A percentile compares a stretch with the other conserved stretches of the same genome.
Evolutionary conservation across 1,139 yeast species (phyloP).

Genomic region (Ashbya aceris): DNA sequence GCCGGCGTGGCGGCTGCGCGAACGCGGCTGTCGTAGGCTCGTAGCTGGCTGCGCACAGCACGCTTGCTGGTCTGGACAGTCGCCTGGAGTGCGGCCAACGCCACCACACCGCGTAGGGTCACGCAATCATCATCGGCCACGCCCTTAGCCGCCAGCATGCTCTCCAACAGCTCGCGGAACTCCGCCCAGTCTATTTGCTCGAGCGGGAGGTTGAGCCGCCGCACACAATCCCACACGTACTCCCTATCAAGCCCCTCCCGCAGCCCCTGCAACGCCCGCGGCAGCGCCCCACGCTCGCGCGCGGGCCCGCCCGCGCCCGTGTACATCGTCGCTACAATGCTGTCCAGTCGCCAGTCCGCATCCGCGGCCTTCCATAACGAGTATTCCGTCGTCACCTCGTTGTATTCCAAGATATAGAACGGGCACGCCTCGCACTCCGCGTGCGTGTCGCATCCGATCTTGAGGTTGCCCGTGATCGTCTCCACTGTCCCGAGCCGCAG

Average conservation of each 20-base stretch:
- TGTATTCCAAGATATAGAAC: constrained; percentile 21
- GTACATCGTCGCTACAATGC: constrained; percentile 15
- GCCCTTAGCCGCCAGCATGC: background rate
- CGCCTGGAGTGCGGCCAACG: constrained; percentile 11
- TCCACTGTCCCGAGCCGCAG: constrained; percentile 19
- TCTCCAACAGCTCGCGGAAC: background rate
- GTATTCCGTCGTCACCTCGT: constrained; percentile 14
- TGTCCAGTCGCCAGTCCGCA: constrained; percentile 20
- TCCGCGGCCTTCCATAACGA: constrained; percentile 22
- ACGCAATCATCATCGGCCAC: background rate
- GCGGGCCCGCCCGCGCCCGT: constrained; percentile 2
- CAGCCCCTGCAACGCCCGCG: background rate
- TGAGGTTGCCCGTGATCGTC: constrained; percentile 26
- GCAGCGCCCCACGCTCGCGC: background rate
- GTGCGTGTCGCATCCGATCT: constrained; percentile 16
- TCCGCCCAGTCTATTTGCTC: constrained; percentile 1
- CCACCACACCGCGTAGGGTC: constrained; percentile 1
- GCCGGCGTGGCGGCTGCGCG: background rate
- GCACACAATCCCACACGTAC: background rate
- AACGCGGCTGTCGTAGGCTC: constrained; percentile 14
- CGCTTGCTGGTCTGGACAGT: constrained; percentile 15
- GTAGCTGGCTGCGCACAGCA: constrained; percentile 9
- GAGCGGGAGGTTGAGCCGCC: background rate
- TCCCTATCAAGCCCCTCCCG: background rate
- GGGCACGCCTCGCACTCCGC: constrained; percentile 13